phyloP scores from a whole-genome alignment of 805 yeast genomes.

The Myxozyma melibiosi region DNA sequence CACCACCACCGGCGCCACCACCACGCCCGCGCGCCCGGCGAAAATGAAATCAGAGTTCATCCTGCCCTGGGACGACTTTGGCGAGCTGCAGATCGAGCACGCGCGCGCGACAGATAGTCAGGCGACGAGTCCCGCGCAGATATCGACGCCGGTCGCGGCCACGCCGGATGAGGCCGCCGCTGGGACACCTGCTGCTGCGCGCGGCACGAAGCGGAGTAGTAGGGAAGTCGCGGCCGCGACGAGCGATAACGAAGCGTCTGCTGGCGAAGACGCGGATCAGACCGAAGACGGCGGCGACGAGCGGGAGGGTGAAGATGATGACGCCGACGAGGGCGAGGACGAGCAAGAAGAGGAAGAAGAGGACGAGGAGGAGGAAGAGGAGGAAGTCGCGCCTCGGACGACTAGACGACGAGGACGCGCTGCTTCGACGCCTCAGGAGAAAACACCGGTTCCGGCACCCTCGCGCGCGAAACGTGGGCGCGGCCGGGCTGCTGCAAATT shows the following conservation, averaged over 20 bases:
- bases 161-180: not conserved
- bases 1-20: too few relatives aligned
- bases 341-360: constrained; percentile 15
- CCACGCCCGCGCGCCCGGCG: too few relatives aligned
- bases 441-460: not conserved
- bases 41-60: constrained; percentile 41
- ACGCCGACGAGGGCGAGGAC: constrained; percentile 1
- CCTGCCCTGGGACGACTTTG: constrained; percentile 52
- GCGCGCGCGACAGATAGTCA: constrained; percentile 40
- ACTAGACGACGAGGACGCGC: constrained; percentile 15
- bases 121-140: constrained; percentile 33
- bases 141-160: constrained; percentile 14
- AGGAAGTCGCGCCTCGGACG: constrained; percentile 21
- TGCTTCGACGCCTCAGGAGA: not conserved
- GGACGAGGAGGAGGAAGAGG: constrained; percentile 30
- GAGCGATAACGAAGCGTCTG: constrained; percentile 13
- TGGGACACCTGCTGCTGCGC: constrained; percentile 1
- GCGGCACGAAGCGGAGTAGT: constrained; percentile 17
- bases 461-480: constrained; percentile 10
- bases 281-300: constrained; percentile 23
- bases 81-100: constrained; percentile 48
- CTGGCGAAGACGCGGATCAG: constrained; percentile 5
- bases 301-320: not conserved
- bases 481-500: constrained; percentile 7
- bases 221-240: constrained; percentile 13